Evolutionary conservation across 2,329 filamentous ascomycete genomes (phyloP), one percentile per base, ranked within the genome.

Genomic region (Colletotrichum orbiculare): DNA sequence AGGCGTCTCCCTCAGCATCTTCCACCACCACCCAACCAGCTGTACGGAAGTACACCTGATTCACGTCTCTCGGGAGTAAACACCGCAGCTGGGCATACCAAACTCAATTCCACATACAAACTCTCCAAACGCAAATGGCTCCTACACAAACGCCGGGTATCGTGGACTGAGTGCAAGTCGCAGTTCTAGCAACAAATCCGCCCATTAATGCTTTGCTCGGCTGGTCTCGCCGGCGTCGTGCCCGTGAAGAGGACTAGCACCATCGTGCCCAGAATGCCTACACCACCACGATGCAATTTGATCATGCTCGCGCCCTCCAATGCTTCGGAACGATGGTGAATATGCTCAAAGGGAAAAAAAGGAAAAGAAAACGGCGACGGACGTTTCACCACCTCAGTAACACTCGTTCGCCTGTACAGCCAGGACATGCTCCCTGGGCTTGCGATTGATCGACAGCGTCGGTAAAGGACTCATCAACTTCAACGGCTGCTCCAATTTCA

Each of bases 401-500:
- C 43, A 37, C 33, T 64, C 39, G 17, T 58, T 64, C 45, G 66
- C 63, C 33, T 68, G 48, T 1, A 49, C 41, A 12, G 54, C n/a
- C 6, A 12, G 25, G 12, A 10, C 35, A 34, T 45, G 54, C 11
- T 56, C 55, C 8, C 41, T 35, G 6, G 54, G 53, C 46, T 52
- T 55, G 54, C 66, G 71, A 11, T 66, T 70, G 17, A 76, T 67
- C 53, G 61, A 73, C 37, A 78, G 62, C 8, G 67, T 69, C 15
- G 76, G 75, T 11, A 76, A 68, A 8, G 54, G 62, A 42, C 57
- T 55, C 17, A 70, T 48, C 8, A 60, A 50, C 55, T 45, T 46
- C 54, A 56, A 54, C 1, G 62, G 59, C 9, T 58, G 64, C 6
- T 76, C 74, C 8, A 73, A 71, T 25, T 72, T 71, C 43, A 81